Percentiles rank a stretch among this genome's conserved stretches.
Evolutionary conservation across 192 early-diverging fungal genomes (phyloP).

Genomic region (Jimgerdemannia lactiflua): DNA sequence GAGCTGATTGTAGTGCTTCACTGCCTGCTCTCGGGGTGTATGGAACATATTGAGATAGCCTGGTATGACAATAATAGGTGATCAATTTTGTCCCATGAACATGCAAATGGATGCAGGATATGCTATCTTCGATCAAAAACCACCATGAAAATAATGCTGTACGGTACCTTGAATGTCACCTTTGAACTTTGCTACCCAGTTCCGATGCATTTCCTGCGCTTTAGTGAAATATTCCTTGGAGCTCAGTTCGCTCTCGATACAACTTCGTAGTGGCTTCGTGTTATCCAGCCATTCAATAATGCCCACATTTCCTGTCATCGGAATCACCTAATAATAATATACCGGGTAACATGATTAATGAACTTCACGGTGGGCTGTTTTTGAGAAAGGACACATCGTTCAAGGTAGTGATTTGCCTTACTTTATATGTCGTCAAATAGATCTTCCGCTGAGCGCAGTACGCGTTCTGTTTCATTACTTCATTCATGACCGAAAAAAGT

Average conservation of each 20-base stretch:
- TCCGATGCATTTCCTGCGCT: slow-evolving; percentile 40
- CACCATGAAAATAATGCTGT: neutral
- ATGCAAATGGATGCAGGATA: too few species aligned
- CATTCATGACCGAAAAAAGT: slow-evolving; percentile 78
- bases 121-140: neutral
- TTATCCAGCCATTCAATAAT: slow-evolving; percentile 78
- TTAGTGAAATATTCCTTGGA: slow-evolving; percentile 38
- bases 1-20: slow-evolving; percentile 46
- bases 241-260: slow-evolving; percentile 48
- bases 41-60: slow-evolving; percentile 58
- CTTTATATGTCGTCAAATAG: slow-evolving; percentile 66
- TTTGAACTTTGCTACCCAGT: slow-evolving; percentile 46
- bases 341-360: neutral
- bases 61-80: slow-evolving; percentile 7
- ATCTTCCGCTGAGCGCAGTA: slow-evolving; percentile 55
- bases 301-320: slow-evolving; percentile 59
- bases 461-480: slow-evolving; percentile 48
- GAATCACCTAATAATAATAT: slow-evolving; percentile 40
- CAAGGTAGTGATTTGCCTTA: neutral
- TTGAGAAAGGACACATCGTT: too few species aligned
- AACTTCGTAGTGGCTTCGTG: slow-evolving; percentile 63
- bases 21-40: slow-evolving; percentile 44
- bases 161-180: slow-evolving; percentile 40
- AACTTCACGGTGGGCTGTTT: neutral
- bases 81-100: too few species aligned